A percentile compares a stretch with the other conserved stretches of the same genome.
phyloP scores from a whole-genome alignment of 345 rosid species.

The Cardamine chenopodiifolia region DNA sequence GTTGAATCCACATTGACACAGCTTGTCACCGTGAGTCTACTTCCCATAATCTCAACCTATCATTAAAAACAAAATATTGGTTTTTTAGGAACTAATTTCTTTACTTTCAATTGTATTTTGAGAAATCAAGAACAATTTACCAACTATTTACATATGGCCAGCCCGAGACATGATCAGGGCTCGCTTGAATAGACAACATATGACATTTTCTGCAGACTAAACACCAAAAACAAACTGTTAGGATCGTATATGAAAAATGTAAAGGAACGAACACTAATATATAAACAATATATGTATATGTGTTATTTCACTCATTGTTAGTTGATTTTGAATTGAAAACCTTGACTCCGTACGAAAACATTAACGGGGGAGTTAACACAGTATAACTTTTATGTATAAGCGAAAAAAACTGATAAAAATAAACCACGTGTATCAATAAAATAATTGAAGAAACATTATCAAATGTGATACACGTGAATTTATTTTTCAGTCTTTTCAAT shows the following conservation, averaged over 20 bases:
- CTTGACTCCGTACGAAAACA: too few species aligned
- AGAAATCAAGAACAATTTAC: constrained; percentile 31
- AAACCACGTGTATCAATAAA: too few species aligned
- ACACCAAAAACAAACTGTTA: neutral
- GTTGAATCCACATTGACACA: constrained; percentile 64
- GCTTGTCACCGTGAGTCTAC: constrained; percentile 51
- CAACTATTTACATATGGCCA: constrained; percentile 86
- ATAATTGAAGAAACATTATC: too few species aligned
- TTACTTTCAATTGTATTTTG: neutral
- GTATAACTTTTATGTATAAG: too few species aligned
- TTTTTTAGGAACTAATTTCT: neutral
- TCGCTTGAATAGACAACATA: constrained; percentile 66
- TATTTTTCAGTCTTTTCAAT: too few species aligned
- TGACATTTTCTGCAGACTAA: constrained; percentile 61
- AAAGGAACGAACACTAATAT: neutral
- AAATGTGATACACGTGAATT: too few species aligned
- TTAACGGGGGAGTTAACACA: neutral
- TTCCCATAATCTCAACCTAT: constrained; percentile 83
- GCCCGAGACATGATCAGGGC: constrained; percentile 76
- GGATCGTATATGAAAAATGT: neutral
- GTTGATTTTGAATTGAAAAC: too few species aligned
- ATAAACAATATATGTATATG: too few species aligned
- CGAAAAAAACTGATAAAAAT: too few species aligned
- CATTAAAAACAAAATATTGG: neutral
- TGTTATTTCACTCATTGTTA: too few species aligned